phyloP scores from a whole-genome alignment of 2,329 filamentous ascomycete species.

The Trichoderma sp. region DNA sequence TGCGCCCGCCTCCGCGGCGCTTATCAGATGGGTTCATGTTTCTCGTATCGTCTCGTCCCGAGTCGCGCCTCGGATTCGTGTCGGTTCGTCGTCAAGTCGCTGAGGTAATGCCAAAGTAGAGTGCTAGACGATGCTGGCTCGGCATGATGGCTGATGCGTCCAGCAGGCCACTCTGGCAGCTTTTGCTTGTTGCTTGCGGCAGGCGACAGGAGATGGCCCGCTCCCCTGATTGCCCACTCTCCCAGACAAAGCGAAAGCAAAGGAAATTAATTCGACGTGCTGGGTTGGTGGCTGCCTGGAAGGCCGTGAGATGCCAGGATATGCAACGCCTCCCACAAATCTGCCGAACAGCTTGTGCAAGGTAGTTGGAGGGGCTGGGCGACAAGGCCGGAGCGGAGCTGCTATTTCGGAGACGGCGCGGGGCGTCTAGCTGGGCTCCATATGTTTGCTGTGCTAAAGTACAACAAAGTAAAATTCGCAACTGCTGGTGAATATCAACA shows the following conservation, averaged over 20 bases:
- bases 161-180: not conserved
- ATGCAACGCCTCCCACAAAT: constrained; percentile 6
- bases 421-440: not conserved
- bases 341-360: not conserved
- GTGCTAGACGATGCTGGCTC: constrained; percentile 32
- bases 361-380: not conserved
- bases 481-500: not conserved
- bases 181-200: not conserved
- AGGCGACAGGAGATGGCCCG: not conserved
- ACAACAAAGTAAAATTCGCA: not conserved
- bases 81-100: constrained; percentile 29
- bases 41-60: not conserved
- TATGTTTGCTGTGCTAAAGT: not conserved
- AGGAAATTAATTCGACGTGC: not conserved
- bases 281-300: constrained; percentile 10
- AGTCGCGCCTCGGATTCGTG: not conserved
- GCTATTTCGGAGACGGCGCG: constrained; percentile 2
- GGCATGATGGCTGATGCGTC: constrained; percentile 34
- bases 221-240: constrained; percentile 4
- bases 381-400: not conserved
- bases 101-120: constrained; percentile 28
- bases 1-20: constrained; percentile 40
- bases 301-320: not conserved
- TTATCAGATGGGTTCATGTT: constrained; percentile 48
- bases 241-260: not conserved